phyloP scores from a whole-genome alignment of 2,329 filamentous ascomycete species.

The Metarhizium robertsii region DNA sequence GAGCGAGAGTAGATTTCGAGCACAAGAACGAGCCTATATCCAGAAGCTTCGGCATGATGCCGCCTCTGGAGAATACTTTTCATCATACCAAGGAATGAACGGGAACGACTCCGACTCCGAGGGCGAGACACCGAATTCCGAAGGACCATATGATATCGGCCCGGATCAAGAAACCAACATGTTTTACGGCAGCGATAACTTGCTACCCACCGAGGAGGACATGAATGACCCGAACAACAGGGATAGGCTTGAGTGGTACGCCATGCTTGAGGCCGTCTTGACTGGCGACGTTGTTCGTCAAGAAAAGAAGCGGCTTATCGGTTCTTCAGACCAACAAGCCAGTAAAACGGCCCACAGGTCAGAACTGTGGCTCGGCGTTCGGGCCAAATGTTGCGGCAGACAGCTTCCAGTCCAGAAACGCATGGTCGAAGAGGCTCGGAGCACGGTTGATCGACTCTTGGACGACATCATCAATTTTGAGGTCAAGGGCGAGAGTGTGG shows the following conservation, averaged over 20 bases:
- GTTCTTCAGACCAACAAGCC: conserved; percentile 52
- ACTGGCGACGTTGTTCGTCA: conserved; percentile 96
- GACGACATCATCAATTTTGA: conserved; percentile 89
- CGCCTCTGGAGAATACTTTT: conserved; percentile 54
- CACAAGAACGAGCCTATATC: conserved; percentile 86
- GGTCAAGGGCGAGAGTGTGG: conserved; percentile 88
- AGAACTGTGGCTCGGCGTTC: conserved; percentile 81
- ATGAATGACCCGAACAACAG: conserved; percentile 78
- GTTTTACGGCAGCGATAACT: conserved; percentile 84
- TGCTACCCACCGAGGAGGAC: conserved; percentile 83
- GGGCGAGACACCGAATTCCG: conserved; percentile 81
- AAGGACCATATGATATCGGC: conserved; percentile 73
- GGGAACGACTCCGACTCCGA: conserved; percentile 78
- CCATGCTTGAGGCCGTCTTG: conserved; percentile 90
- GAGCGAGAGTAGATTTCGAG: conserved; percentile 36
- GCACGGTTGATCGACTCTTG: conserved; percentile 61
- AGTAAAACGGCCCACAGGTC: conserved; percentile 61
- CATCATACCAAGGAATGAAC: conserved; percentile 51
- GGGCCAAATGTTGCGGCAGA: conserved; percentile 75
- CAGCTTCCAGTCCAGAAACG: conserved; percentile 77
- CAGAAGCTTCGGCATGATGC: conserved; percentile 77
- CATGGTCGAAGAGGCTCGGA: conserved; percentile 77
- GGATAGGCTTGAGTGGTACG: conserved; percentile 93
- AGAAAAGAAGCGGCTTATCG: conserved; percentile 92
- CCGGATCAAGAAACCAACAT: conserved; percentile 90